Conservation (phyloP, 2,329 filamentous ascomycete species). For the Aspergillus bombycis region DNA sequence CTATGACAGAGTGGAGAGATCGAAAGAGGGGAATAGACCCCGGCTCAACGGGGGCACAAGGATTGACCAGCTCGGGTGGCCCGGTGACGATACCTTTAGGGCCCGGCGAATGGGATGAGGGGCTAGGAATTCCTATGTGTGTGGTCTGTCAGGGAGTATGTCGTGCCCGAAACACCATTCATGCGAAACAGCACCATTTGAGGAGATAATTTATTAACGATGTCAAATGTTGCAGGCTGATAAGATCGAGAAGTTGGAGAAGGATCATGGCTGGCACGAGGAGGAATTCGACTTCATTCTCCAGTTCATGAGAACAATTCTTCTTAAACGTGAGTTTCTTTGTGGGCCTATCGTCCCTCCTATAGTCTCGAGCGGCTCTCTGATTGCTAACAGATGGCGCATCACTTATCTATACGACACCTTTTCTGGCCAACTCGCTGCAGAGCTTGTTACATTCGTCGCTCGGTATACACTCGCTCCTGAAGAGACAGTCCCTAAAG, state of each 20-base stretch:
- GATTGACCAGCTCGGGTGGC: slow-evolving; percentile 63
- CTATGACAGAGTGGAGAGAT: slow-evolving; percentile 78
- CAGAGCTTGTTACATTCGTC: slow-evolving; percentile 82
- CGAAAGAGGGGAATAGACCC: slow-evolving; percentile 66
- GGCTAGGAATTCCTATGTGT: slow-evolving; percentile 80
- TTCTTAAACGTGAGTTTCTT: slow-evolving; percentile 73
- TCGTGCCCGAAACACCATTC: slow-evolving; percentile 12
- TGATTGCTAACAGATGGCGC: slow-evolving; percentile 65
- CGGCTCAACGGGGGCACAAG: slow-evolving; percentile 57
- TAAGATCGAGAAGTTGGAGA: slow-evolving; percentile 87
- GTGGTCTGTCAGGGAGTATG: slow-evolving; percentile 94
- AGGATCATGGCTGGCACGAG: slow-evolving; percentile 90
- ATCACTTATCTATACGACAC: slow-evolving; percentile 82
- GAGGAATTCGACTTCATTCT: slow-evolving; percentile 95
- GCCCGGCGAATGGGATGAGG: slow-evolving; percentile 91
- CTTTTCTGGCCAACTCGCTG: slow-evolving; percentile 74
- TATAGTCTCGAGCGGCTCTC: slow-evolving; percentile 9
- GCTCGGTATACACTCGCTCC: slow-evolving; percentile 79
- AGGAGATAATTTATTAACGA: slow-evolving; percentile 21
- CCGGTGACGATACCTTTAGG: slow-evolving; percentile 77
- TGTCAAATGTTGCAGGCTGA: slow-evolving; percentile 61
- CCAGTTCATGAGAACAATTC: slow-evolving; percentile 85
- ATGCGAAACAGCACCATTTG: background rate
- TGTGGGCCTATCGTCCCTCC: slow-evolving; percentile 19
- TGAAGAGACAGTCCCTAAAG: slow-evolving; percentile 77